Percentiles rank a stretch among this genome's conserved stretches.
Evolutionary conservation across 1,284 basidiomycete species (phyloP).

Genomic region (Volvariella volvacea): DNA sequence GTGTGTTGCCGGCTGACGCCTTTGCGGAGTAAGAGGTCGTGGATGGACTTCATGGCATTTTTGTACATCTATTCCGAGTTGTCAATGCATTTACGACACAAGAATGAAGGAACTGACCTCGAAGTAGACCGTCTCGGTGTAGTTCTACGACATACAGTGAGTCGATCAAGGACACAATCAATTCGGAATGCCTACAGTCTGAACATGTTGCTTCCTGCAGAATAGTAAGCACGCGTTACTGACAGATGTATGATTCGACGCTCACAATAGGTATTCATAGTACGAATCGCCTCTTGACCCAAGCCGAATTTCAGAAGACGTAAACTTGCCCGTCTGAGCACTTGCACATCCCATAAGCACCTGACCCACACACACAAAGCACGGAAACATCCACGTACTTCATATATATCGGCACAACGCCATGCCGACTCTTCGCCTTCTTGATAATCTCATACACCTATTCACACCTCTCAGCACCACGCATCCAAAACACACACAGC

Average conservation of each 20-base stretch:
- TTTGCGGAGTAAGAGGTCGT: constrained; percentile 59
- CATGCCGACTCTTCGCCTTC: constrained; percentile 44
- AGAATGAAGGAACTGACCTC: constrained; percentile 32
- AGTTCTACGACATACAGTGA: constrained; percentile 33
- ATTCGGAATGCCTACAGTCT: constrained; percentile 41
- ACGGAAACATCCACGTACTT: constrained; percentile 34
- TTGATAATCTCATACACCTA: constrained; percentile 32
- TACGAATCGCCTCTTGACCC: constrained; percentile 87
- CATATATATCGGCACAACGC: constrained; percentile 76
- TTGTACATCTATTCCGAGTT: constrained; percentile 60
- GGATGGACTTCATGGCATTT: constrained; percentile 69
- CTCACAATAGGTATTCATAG: constrained; percentile 81
- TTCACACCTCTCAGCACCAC: constrained; percentile 36
- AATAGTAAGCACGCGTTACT: constrained; percentile 1
- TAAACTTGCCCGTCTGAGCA: constrained; percentile 60
- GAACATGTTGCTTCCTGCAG: constrained; percentile 63
- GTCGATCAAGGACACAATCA: background rate
- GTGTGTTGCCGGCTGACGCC: constrained; percentile 48
- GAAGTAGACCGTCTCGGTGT: constrained; percentile 64
- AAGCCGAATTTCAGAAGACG: constrained; percentile 72
- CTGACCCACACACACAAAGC: background rate
- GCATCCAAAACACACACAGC: too few species aligned
- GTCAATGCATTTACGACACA: background rate
- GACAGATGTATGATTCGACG: constrained; percentile 6
- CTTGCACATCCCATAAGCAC: constrained; percentile 25